Evolutionary conservation across 192 early-diverging fungal genomes (phyloP).

Genomic region (Blastocladiella britannica): DNA sequence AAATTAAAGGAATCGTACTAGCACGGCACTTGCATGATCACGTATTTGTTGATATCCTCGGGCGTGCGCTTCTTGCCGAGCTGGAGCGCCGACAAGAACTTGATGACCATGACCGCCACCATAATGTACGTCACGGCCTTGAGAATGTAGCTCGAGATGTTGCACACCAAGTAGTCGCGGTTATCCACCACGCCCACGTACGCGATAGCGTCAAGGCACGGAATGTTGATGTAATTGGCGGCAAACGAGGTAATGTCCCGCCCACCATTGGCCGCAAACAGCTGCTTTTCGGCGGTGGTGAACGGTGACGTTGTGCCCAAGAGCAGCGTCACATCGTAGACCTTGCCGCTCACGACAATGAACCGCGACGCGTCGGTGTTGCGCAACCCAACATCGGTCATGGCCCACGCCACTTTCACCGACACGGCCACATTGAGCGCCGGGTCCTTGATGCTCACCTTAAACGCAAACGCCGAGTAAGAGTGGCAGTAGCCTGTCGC

Average conservation of each 20-base stretch:
- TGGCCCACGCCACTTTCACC: neutral
- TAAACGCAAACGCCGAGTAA: neutral
- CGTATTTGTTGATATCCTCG: conserved; percentile 71
- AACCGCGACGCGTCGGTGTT: conserved; percentile 31
- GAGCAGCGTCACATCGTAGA: conserved; percentile 50
- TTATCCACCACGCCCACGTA: conserved; percentile 71
- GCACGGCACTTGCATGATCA: conserved; percentile 86
- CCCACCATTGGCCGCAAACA: conserved; percentile 22
- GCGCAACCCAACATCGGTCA: neutral
- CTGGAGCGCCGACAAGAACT: conserved; percentile 85
- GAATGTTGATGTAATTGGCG: conserved; percentile 11
- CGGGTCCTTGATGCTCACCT: neutral
- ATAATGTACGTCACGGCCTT: conserved; percentile 58
- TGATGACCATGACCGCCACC: conserved; percentile 68
- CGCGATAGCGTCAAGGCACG: conserved; percentile 62
- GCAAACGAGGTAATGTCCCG: conserved; percentile 24
- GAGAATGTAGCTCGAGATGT: conserved; percentile 67
- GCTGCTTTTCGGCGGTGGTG: conserved; percentile 7
- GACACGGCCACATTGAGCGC: neutral
- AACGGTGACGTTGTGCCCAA: neutral
- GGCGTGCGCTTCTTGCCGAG: conserved; percentile 53
- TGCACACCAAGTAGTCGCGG: conserved; percentile 53
- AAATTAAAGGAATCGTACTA: conserved; percentile 95
- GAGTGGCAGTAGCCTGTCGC: neutral
- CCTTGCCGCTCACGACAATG: conserved; percentile 54